phyloP scores from a whole-genome alignment of 176 grass and related monocot species.

The Hordeum marinum region DNA sequence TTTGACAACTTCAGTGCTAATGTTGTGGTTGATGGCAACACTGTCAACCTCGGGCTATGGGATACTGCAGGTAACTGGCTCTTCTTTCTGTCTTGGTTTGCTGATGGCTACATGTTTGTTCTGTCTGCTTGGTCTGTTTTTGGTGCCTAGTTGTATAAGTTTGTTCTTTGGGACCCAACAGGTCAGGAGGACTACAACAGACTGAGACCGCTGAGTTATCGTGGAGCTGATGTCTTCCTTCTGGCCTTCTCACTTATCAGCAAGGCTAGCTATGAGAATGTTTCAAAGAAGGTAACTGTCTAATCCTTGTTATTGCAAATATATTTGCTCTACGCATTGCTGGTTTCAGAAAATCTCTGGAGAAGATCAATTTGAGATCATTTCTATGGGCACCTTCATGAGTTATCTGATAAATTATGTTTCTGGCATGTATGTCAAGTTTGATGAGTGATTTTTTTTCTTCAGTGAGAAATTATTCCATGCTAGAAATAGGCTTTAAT shows the following conservation, averaged over 20 bases:
- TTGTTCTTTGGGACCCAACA: conserved; percentile 25
- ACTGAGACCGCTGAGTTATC: conserved; percentile 75
- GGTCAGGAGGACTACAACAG: conserved; percentile 82
- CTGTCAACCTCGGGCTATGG: conserved; percentile 72
- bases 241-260: conserved; percentile 82
- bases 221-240: conserved; percentile 78
- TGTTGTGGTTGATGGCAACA: conserved; percentile 73
- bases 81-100: conserved; percentile 9
- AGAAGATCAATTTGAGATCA: not conserved
- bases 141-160: not conserved
- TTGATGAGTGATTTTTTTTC: not conserved
- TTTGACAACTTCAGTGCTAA: conserved; percentile 83
- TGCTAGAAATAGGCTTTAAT: not conserved
- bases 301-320: not conserved
- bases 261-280: conserved; percentile 78
- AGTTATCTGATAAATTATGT: not conserved
- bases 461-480: not conserved
- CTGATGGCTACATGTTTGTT: not conserved
- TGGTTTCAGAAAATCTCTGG: not conserved
- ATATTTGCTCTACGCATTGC: not conserved
- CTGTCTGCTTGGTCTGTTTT: not conserved
- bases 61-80: conserved; percentile 59
- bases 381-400: not conserved
- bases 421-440: not conserved
- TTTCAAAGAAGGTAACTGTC: conserved; percentile 73